Evolutionary conservation across 192 early-diverging fungal genomes (phyloP).

Genomic region (Coemansia sp.): DNA sequence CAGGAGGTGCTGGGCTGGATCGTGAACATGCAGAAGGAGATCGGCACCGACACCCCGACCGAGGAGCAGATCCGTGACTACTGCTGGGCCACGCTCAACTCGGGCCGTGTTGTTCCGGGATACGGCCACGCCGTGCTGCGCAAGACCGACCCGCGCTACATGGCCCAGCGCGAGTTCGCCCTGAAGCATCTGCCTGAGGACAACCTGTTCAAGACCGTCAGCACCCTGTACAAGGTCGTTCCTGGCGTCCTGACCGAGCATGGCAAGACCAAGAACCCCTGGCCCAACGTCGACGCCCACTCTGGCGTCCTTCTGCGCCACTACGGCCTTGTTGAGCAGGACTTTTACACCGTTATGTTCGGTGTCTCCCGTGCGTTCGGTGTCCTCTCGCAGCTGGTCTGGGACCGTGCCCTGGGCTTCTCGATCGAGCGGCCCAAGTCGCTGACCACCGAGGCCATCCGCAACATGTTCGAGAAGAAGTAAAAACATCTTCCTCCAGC

Average conservation of each 20-base stretch:
- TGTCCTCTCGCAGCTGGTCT: constrained; percentile 93
- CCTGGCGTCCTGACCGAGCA: constrained; percentile 96
- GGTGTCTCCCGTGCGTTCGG: constrained; percentile 98
- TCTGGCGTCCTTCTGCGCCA: constrained; percentile 95
- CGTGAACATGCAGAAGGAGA: constrained; percentile 85
- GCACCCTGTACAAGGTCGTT: constrained; percentile 95
- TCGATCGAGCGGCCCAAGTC: constrained; percentile 93
- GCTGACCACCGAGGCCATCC: constrained; percentile 82
- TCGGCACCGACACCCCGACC: constrained; percentile 79
- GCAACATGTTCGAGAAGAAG: constrained; percentile 79
- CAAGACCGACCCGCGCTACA: constrained; percentile 97
- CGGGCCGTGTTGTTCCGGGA: constrained; percentile 96
- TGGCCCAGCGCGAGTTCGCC: constrained; percentile 98
- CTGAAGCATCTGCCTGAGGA: constrained; percentile 97
- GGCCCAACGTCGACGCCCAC: constrained; percentile 99
- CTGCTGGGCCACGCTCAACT: constrained; percentile 94
- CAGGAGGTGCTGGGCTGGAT: constrained; percentile 99
- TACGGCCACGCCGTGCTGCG: constrained; percentile 98
- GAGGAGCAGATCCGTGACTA: constrained; percentile 97
- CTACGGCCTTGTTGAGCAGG: constrained; percentile 96
- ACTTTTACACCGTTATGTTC: constrained; percentile 99
- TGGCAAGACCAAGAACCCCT: constrained; percentile 99
- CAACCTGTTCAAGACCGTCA: constrained; percentile 95
- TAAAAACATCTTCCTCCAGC: neutral
- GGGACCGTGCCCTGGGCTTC: constrained; percentile 96